Percentiles rank a stretch among this genome's conserved stretches.
These are phyloP conservation scores for Russula emetica DNA, from an alignment of 768 basidiomycete genomes.

Conservation along the genomic window DNA sequence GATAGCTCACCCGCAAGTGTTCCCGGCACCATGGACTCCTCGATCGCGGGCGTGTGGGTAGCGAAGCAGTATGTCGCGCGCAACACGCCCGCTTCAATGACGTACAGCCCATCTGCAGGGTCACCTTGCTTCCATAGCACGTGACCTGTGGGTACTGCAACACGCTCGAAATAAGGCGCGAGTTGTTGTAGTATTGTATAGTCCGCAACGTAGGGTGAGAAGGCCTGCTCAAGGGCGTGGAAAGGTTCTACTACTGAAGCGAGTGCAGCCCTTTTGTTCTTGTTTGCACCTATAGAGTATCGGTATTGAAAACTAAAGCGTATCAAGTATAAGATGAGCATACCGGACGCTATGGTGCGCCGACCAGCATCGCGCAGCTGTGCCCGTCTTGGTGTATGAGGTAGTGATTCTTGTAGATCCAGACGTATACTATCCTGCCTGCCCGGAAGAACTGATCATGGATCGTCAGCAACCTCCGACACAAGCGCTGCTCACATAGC, in stretches of 20 bases:
- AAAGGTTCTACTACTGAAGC: slow-evolving; percentile 45
- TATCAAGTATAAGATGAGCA: neutral
- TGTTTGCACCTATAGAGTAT: slow-evolving; percentile 20
- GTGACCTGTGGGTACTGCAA: slow-evolving; percentile 51
- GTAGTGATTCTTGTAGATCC: slow-evolving; percentile 18
- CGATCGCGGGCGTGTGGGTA: slow-evolving; percentile 58
- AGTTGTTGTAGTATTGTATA: slow-evolving; percentile 58
- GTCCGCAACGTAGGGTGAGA: slow-evolving; percentile 67
- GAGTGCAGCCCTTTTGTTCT: neutral
- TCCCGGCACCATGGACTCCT: slow-evolving; percentile 92
- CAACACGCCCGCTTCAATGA: slow-evolving; percentile 84
- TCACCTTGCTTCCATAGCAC: slow-evolving; percentile 80
- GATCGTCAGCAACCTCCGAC: neutral
- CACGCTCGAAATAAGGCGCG: slow-evolving; percentile 63
- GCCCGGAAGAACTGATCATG: slow-evolving; percentile 22
- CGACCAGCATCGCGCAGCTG: slow-evolving; percentile 27
- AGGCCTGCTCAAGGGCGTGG: slow-evolving; percentile 71
- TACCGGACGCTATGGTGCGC: slow-evolving; percentile 24
- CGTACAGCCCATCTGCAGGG: slow-evolving; percentile 74
- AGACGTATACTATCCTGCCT: slow-evolving; percentile 19
- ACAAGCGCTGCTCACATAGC: slow-evolving; percentile 1
- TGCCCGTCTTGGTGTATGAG: slow-evolving; percentile 24
- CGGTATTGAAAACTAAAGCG: neutral
- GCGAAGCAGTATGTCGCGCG: slow-evolving; percentile 77
- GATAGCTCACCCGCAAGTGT: slow-evolving; percentile 90